Evolutionary conservation across 75 land plant genomes (phyloP), one percentile per base, ranked within the genome.

Genomic region (Larix kaempferi): DNA sequence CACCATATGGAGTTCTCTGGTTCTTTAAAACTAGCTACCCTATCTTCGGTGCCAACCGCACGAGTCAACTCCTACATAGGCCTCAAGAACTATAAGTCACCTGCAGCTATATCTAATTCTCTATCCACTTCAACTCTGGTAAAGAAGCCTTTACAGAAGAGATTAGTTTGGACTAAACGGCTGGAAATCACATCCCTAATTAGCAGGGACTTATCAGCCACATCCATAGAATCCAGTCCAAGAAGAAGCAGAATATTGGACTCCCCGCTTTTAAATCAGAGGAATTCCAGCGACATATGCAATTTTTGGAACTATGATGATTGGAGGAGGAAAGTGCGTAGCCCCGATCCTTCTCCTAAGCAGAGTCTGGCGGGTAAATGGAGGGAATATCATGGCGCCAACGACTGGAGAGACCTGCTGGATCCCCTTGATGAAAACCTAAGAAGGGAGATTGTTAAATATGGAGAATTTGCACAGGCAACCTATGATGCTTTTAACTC

Each of bases 401-500:
- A 64, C 67, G 26, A 56, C 35, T 83, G 82, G 82, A 17, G 23
- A 57, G 82, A 78, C 29, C 23, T 83, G 60, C 78, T 80, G 52
- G 62, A 75, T 57, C 85, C 85, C 16, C 69, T 83, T 71, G 83
- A 83, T 60, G 71, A 55, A 44, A 83, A 75, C 23, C 29, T 80
- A 61, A 44, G 78, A 56, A 74, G 29, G 5, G 86, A 84, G 75
- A 76, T 84, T 62, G 60, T 84, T 52, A 65, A 80, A 25, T 84
- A 84, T 62, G 86, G 86, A 8, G 82, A 84, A 33, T 80, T 84
- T 52, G 79, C 74, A 54, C 75, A 84, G 41, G 63, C 64, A 4
- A 80, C 82, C 4, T 84, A 84, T 60, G 79, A 80, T 62, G 82
- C 86, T 3, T 80, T 80, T 76, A 76, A 82, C 41, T 74, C n/a